phyloP scores from a whole-genome alignment of 2,329 filamentous ascomycete genomes.

The Aspergillus versicolor region DNA sequence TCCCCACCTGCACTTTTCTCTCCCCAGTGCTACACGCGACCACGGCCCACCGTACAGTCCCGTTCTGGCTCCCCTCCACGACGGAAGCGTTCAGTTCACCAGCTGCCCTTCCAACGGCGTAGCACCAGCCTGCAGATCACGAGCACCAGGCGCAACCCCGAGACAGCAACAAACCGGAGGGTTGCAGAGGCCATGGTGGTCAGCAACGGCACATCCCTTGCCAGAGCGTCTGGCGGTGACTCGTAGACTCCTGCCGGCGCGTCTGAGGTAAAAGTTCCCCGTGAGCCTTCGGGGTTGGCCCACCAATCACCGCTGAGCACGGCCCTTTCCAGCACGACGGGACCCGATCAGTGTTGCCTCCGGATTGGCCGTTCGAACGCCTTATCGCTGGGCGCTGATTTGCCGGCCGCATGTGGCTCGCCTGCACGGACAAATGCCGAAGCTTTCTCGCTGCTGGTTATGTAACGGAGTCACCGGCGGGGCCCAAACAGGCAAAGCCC shows the following conservation, averaged over 20 bases:
- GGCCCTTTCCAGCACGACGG: slow-evolving; percentile 15
- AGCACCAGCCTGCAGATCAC: neutral
- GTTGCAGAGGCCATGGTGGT: slow-evolving; percentile 1
- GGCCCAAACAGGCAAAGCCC: neutral
- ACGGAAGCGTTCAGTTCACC: slow-evolving; percentile 3
- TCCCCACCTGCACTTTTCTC: neutral
- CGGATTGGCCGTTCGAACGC: slow-evolving; percentile 18
- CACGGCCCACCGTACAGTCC: neutral
- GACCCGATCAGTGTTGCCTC: slow-evolving; percentile 10
- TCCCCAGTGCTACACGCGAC: slow-evolving; percentile 3
- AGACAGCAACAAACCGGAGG: neutral
- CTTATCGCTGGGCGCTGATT: slow-evolving; percentile 20
- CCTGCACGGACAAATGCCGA: slow-evolving; percentile 24
- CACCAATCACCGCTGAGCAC: slow-evolving; percentile 20
- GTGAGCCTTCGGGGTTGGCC: slow-evolving; percentile 2
- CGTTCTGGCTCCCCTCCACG: slow-evolving; percentile 1
- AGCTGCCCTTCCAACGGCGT: slow-evolving; percentile 2
- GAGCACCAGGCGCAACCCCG: neutral
- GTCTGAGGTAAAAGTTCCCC: slow-evolving; percentile 1
- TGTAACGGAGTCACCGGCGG: slow-evolving; percentile 1
- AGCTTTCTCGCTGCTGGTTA: slow-evolving; percentile 8
- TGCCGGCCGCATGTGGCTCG: neutral
- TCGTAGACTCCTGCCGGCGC: neutral
- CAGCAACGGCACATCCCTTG: slow-evolving; percentile 6
- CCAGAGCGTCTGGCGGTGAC: slow-evolving; percentile 5